Percentiles rank a stretch among this genome's conserved stretches.
Conservation (phyloP, 257 asterid species). For the Orobanche coerulescens region DNA sequence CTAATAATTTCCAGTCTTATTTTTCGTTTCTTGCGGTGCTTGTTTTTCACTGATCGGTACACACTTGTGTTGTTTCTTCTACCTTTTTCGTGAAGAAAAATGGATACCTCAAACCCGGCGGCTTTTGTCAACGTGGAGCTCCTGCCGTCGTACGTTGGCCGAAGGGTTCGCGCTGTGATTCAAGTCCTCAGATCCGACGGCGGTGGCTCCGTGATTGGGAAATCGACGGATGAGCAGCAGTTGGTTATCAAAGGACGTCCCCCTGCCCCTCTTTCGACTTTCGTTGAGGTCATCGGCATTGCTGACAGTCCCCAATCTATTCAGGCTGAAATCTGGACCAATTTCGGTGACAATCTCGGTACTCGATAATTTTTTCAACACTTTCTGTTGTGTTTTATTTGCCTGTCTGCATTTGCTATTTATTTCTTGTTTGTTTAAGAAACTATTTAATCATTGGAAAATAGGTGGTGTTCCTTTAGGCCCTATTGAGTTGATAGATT, state of each 20-base stretch:
- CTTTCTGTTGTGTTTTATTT: not conserved
- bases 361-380: not conserved
- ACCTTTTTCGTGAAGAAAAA: slow-evolving; percentile 9
- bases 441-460: not conserved
- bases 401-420: not conserved
- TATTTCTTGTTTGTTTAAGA: not conserved
- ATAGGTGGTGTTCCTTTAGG: not conserved
- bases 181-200: slow-evolving; percentile 74
- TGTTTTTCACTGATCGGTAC: not conserved
- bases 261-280: slow-evolving; percentile 54
- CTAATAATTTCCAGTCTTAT: not conserved
- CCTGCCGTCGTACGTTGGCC: slow-evolving; percentile 51
- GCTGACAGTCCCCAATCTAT: slow-evolving; percentile 71
- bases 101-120: slow-evolving; percentile 85
- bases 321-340: slow-evolving; percentile 69
- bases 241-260: slow-evolving; percentile 64
- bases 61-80: not conserved
- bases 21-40: not conserved
- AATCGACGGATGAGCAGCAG: slow-evolving; percentile 80
- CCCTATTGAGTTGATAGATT: not conserved
- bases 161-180: slow-evolving; percentile 74
- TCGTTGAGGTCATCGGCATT: slow-evolving; percentile 81
- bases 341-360: slow-evolving; percentile 80
- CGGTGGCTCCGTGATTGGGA: slow-evolving; percentile 59
- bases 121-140: slow-evolving; percentile 80